These are phyloP conservation scores for Lactifluus piperatus DNA, from an alignment of 768 basidiomycete species.

Conservation along the genomic window DNA sequence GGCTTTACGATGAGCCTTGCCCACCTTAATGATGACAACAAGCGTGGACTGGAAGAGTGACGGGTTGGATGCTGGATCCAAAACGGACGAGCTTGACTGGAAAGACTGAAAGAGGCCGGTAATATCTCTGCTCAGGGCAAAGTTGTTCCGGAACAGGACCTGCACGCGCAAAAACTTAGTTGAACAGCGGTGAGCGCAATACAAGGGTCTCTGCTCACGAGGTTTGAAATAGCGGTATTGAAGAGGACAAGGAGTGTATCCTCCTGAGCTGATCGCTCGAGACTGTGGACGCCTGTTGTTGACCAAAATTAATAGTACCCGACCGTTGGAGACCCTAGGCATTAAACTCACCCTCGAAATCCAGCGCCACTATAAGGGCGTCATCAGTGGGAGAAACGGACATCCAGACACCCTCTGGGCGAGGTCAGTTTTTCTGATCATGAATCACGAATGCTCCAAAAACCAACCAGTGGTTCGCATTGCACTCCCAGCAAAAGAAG, in stretches of 20 bases:
- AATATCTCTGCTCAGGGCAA: constrained; percentile 52
- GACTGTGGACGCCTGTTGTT: constrained; percentile 47
- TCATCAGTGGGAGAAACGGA: constrained; percentile 55
- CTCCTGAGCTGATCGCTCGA: constrained; percentile 56
- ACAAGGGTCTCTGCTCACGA: constrained; percentile 28
- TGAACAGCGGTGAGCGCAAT: background rate
- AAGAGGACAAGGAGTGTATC: constrained; percentile 56
- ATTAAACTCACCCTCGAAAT: constrained; percentile 45
- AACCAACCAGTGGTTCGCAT: constrained; percentile 46
- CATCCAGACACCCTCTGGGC: constrained; percentile 54
- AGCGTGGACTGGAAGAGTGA: constrained; percentile 51
- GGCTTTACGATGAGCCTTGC: background rate
- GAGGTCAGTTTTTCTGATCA: background rate
- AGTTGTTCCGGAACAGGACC: constrained; percentile 61
- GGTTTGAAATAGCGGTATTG: constrained; percentile 56
- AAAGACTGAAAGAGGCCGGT: constrained; percentile 54
- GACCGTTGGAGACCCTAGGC: no score
- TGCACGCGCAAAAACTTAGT: constrained; percentile 21
- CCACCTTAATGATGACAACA: constrained; percentile 60
- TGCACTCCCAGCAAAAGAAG: constrained; percentile 57
- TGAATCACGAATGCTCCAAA: background rate
- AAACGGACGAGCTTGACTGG: constrained; percentile 46
- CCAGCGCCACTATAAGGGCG: constrained; percentile 46
- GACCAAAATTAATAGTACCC: background rate
- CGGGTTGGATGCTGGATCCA: constrained; percentile 53